Evolutionary conservation across 1,284 basidiomycete species (phyloP).

Genomic region (Leccinum pallidistipes): DNA sequence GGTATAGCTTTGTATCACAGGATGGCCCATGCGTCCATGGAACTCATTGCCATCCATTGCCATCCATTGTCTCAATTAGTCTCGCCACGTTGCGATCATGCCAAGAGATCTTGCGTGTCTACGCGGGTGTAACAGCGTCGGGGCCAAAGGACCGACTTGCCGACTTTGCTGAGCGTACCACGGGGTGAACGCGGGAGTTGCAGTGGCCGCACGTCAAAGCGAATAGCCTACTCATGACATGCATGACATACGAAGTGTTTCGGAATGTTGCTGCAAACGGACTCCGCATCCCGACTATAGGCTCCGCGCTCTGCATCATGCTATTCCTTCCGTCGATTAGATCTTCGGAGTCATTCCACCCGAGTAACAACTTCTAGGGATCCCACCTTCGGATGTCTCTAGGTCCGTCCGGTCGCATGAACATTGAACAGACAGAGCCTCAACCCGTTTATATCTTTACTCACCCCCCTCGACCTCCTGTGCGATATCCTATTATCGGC

Average conservation of each 20-base stretch:
- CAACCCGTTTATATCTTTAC: too few species aligned
- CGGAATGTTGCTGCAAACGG: not conserved
- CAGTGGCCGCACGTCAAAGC: not conserved
- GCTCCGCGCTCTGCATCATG: not conserved
- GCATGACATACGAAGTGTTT: not conserved
- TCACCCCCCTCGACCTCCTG: not conserved
- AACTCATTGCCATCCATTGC: not conserved
- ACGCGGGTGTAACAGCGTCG: not conserved
- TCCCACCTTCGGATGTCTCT: not conserved
- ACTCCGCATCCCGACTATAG: not conserved
- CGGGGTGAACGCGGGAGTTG: not conserved
- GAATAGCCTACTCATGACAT: not conserved
- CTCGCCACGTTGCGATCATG: not conserved
- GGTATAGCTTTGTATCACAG: constrained; percentile 3
- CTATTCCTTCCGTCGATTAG: not conserved
- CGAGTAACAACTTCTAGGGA: not conserved
- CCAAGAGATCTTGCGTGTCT: not conserved
- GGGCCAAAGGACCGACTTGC: not conserved
- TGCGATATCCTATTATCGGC: not conserved
- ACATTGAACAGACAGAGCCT: too few species aligned
- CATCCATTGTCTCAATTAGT: not conserved
- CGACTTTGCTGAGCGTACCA: not conserved
- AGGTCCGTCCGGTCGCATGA: not conserved
- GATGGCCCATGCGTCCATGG: not conserved
- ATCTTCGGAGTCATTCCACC: not conserved